Conservation (phyloP, 169 alveolate species). For the Eimeria maxima region DNA sequence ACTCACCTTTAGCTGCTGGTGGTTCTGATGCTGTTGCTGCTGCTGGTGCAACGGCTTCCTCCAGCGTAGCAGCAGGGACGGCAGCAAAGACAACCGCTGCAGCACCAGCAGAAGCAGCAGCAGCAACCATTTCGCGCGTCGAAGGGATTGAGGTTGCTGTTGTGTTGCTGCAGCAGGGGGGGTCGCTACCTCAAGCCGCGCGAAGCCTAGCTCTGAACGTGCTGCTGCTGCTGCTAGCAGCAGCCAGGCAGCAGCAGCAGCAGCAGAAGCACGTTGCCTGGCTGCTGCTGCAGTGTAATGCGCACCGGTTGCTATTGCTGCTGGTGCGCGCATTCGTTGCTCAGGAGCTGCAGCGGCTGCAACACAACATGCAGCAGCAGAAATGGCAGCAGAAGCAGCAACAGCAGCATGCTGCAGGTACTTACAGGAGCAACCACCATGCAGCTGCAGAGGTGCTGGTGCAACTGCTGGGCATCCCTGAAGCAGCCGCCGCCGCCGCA, state of each 20-base stretch:
- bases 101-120: slow-evolving; percentile 47
- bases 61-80: too few species aligned
- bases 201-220: slow-evolving; percentile 43
- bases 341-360: slow-evolving; percentile 59
- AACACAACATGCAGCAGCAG: neutral
- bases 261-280: slow-evolving; percentile 25
- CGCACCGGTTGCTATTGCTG: slow-evolving; percentile 30
- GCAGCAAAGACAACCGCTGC: neutral
- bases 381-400: slow-evolving; percentile 25
- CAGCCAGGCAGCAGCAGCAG: slow-evolving; percentile 69
- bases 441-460: neutral
- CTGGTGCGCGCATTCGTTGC: slow-evolving; percentile 37
- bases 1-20: neutral
- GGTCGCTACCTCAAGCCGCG: slow-evolving; percentile 6
- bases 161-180: slow-evolving; percentile 53
- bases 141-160: slow-evolving; percentile 20
- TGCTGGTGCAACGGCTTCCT: neutral
- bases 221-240: slow-evolving; percentile 54
- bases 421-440: neutral
- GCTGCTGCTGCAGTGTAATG: slow-evolving; percentile 50
- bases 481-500: slow-evolving; percentile 7
- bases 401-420: neutral
- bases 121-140: neutral
- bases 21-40: neutral
- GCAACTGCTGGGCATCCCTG: neutral